Evolutionary conservation across 176 grass and related monocot species (phyloP).

Genomic region (Chloris gayana): DNA sequence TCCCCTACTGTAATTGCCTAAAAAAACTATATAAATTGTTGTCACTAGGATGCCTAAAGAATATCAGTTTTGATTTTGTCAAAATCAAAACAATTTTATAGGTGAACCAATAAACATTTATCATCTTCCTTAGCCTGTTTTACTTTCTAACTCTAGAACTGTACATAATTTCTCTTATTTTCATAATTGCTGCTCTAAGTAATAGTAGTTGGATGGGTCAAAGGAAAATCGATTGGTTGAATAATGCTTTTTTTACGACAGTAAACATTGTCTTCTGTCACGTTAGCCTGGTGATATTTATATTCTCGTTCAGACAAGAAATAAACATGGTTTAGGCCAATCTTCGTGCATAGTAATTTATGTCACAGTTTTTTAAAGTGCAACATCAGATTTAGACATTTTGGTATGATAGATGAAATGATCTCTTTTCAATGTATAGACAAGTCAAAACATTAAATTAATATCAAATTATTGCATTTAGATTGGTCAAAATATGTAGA

Average conservation of each 20-base stretch:
- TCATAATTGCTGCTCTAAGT: not conserved
- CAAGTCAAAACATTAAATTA: too few species aligned
- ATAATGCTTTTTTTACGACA: too few species aligned
- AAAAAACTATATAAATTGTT: too few species aligned
- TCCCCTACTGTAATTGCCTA: too few species aligned
- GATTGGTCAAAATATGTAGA: too few species aligned
- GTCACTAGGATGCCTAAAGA: conserved; percentile 2
- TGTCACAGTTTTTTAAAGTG: too few species aligned
- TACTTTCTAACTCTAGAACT: not conserved
- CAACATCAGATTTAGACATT: too few species aligned
- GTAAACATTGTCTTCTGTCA: not conserved
- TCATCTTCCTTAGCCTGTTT: not conserved
- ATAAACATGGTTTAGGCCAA: too few species aligned
- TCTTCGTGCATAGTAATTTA: too few species aligned
- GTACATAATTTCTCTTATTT: not conserved
- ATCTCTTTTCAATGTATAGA: too few species aligned
- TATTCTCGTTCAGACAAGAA: not conserved
- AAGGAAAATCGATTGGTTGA: not conserved
- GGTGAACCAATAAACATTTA: conserved; percentile 14
- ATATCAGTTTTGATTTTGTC: conserved; percentile 16
- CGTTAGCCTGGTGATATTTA: not conserved
- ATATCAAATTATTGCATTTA: too few species aligned
- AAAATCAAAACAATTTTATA: conserved; percentile 30
- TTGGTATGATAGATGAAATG: too few species aligned
- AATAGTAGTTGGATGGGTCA: not conserved